phyloP scores from a whole-genome alignment of 1,139 yeast species.

The Saccharomycopsis hybrid region DNA sequence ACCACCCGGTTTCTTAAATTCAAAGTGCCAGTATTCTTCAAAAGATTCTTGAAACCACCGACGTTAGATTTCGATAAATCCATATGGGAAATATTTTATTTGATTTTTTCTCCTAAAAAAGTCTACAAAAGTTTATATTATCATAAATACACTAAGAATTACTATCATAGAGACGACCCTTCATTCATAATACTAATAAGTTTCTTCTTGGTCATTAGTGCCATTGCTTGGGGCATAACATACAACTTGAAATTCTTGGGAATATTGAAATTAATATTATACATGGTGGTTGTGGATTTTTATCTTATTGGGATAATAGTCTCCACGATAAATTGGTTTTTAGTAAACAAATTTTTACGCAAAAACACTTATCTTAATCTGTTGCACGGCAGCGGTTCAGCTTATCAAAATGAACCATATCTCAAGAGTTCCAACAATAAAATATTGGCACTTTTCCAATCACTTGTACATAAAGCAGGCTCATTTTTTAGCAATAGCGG shows the following conservation, averaged over 20 bases:
- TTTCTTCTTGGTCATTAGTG: constrained; percentile 59
- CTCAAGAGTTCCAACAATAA: background rate
- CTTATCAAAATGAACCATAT: background rate
- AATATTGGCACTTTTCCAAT: constrained; percentile 4
- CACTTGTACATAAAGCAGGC: constrained; percentile 1
- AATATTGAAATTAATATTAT: constrained; percentile 56
- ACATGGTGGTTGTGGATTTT: constrained; percentile 84
- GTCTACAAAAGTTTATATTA: constrained; percentile 79
- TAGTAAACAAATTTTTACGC: constrained; percentile 58
- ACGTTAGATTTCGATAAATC: constrained; percentile 90
- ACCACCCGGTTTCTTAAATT: constrained; percentile 22
- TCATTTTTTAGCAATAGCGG: constrained; percentile 21
- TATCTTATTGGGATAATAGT: constrained; percentile 61
- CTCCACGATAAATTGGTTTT: constrained; percentile 67
- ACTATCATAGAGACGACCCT: constrained; percentile 89
- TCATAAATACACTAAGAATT: constrained; percentile 62
- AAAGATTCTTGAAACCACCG: constrained; percentile 61
- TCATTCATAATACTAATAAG: constrained; percentile 72
- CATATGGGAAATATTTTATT: constrained; percentile 78
- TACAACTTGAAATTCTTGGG: constrained; percentile 60
- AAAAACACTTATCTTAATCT: constrained; percentile 23
- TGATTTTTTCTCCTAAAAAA: constrained; percentile 68
- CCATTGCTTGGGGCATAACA: constrained; percentile 86
- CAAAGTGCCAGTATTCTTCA: constrained; percentile 36
- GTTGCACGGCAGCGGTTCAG: background rate